Evolutionary conservation across 345 rosid species (phyloP).

Genomic region (Brassica carinata): DNA sequence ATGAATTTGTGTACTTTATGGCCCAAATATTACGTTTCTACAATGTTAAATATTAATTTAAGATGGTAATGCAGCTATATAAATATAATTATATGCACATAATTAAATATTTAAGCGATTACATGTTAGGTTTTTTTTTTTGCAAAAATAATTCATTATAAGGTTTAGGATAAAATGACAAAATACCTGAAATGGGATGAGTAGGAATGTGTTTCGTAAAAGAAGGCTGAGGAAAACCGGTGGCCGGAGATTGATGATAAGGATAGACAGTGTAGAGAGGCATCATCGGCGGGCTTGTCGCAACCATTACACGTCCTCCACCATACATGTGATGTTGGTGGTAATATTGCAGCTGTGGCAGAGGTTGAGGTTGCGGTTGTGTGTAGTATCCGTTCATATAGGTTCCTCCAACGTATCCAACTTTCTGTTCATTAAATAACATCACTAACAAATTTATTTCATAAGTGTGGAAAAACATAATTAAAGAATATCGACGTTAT

Average conservation of each 20-base stretch:
- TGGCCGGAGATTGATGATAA: constrained; percentile 66
- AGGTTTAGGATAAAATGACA: background rate
- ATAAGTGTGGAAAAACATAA: background rate
- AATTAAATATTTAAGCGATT: background rate
- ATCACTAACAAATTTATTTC: background rate
- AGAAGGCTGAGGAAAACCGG: constrained; percentile 75
- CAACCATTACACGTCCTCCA: constrained; percentile 62
- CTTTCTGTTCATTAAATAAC: constrained; percentile 50
- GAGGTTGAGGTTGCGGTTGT: constrained; percentile 30
- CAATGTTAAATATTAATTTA: background rate
- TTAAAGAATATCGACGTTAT: background rate
- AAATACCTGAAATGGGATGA: constrained; percentile 58
- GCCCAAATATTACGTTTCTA: background rate
- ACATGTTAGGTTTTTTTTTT: background rate
- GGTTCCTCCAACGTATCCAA: constrained; percentile 68
- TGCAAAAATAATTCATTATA: background rate
- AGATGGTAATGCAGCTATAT: background rate
- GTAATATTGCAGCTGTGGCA: constrained; percentile 31
- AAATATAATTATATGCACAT: background rate
- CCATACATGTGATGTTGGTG: constrained; percentile 25
- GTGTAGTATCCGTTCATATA: constrained; percentile 72
- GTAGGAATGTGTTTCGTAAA: constrained; percentile 60
- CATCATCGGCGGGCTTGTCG: constrained; percentile 73
- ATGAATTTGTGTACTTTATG: background rate
- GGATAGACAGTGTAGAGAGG: constrained; percentile 81